A percentile compares a stretch with the other conserved stretches of the same genome.
These are phyloP conservation scores for Aureobasidium sp. DNA, from an alignment of 2,329 filamentous ascomycete genomes.

Conservation along the genomic window DNA sequence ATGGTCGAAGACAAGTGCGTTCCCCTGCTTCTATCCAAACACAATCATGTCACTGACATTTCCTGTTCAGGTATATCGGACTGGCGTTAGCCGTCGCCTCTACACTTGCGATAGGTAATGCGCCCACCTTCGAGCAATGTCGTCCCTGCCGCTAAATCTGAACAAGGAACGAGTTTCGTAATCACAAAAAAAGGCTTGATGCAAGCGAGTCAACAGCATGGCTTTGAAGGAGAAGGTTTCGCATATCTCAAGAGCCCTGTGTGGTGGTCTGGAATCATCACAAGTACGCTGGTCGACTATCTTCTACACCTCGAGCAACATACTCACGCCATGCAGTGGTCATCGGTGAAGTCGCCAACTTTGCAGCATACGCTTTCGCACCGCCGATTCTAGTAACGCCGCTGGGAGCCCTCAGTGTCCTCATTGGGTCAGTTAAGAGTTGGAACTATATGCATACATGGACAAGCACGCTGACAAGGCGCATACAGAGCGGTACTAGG, in stretches of 20 bases:
- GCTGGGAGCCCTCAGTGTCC: constrained; percentile 82
- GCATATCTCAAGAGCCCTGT: constrained; percentile 89
- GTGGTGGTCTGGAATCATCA: constrained; percentile 94
- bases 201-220: constrained; percentile 82
- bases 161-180: constrained; percentile 83
- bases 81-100: constrained; percentile 67
- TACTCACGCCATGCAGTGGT: constrained; percentile 56
- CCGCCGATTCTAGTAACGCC: constrained; percentile 98
- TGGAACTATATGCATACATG: constrained; percentile 5
- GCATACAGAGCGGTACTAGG: constrained; percentile 68
- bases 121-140: constrained; percentile 24
- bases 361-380: constrained; percentile 95
- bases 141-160: not conserved
- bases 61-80: constrained; percentile 59
- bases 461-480: constrained; percentile 18
- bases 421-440: constrained; percentile 59
- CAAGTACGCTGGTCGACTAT: constrained; percentile 51
- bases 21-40: not conserved
- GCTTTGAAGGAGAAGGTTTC: constrained; percentile 94
- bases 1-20: constrained; percentile 15
- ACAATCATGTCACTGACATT: not conserved
- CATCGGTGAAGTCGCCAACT: constrained; percentile 90
- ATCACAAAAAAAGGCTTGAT: constrained; percentile 98
- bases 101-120: constrained; percentile 65
- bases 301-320: not conserved